Base-by-base conservation (phyloP, 192 early-diverging fungal species). In the Paraglomus occultum region DNA sequence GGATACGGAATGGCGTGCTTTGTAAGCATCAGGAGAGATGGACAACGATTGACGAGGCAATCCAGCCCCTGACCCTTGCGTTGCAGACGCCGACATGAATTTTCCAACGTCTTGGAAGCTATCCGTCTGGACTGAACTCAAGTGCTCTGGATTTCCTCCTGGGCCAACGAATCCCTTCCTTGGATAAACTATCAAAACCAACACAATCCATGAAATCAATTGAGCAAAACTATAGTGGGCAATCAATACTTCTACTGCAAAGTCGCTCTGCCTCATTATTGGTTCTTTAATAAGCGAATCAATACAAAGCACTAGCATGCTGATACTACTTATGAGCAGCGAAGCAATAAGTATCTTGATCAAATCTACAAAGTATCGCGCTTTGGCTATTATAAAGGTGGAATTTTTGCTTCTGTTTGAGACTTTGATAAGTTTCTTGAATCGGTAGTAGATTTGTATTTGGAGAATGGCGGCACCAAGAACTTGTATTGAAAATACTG, bases 381-480 rank as follows among this genome's bases (percentile, higher is more conserved):
- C 20, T 51, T 66, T 66, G n/a, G 49, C 49, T 17, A 66, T 51
- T 6, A 66, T 51, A 40, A 42, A 38, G 11, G 64, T 1, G 4
- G 20, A 12, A 51, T 66, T 51, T 20, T 66, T 66, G 44, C 20
- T 6, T 5, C 9, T 12, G 5, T 2, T 50, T 20, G 64, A 66
- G 51, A 17, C 67, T 12, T 49, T 17, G 18, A 74, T 65, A 12
- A 77, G 61, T 6, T 43, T 64, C 18, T 20, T 20, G 46, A 77
- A 77, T 18, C 73, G 58, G 10, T 63, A 50, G 47, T 77, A 73
- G 1, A 73, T 71, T 31, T 55, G 53, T 38, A 77, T 23, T 17
- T 73, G 73, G 8, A 77, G 51, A 12, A 61, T 2, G 23, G n/a
- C 47, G 18, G 66, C 31, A 14, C 67, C n/a, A 0, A 77, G 40